phyloP scores from a whole-genome alignment of 2,329 filamentous ascomycete genomes.

The Cryoendolithus antarcticus region DNA sequence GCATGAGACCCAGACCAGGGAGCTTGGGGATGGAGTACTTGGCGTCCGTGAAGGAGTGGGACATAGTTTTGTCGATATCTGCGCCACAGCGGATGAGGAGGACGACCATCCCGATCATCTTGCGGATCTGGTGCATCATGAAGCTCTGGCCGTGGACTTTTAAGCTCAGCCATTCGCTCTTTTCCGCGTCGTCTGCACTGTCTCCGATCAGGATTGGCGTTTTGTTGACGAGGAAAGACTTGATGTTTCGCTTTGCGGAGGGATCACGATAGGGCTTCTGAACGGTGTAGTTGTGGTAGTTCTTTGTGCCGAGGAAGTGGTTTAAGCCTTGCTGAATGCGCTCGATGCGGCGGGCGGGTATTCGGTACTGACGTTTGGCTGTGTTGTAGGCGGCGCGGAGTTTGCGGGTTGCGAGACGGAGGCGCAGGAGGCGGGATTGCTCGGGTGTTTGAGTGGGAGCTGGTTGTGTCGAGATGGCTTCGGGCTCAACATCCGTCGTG shows the following conservation, averaged over 20 bases:
- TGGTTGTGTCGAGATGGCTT: slow-evolving; percentile 6
- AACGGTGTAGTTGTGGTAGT: slow-evolving; percentile 97
- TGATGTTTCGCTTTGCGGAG: slow-evolving; percentile 81
- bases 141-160: slow-evolving; percentile 97
- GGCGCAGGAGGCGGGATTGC: slow-evolving; percentile 17
- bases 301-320: slow-evolving; percentile 70
- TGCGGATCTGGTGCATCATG: slow-evolving; percentile 99
- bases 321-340: slow-evolving; percentile 65
- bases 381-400: slow-evolving; percentile 71
- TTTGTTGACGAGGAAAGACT: slow-evolving; percentile 69
- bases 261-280: slow-evolving; percentile 72
- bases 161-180: slow-evolving; percentile 89
- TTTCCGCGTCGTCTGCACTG: slow-evolving; percentile 24
- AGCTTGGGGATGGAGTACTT: slow-evolving; percentile 88
- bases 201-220: slow-evolving; percentile 39
- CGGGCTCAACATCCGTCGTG: slow-evolving; percentile 1
- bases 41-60: slow-evolving; percentile 56
- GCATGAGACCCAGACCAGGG: slow-evolving; percentile 71
- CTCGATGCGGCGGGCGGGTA: slow-evolving; percentile 56
- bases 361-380: slow-evolving; percentile 76
- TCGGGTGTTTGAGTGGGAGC: neutral
- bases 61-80: slow-evolving; percentile 52
- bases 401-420: slow-evolving; percentile 32
- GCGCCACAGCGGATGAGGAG: slow-evolving; percentile 75
- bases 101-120: slow-evolving; percentile 92